These are phyloP conservation scores for Neurospora sp. DNA, from an alignment of 2,329 filamentous ascomycete species.

Conservation along the genomic window DNA sequence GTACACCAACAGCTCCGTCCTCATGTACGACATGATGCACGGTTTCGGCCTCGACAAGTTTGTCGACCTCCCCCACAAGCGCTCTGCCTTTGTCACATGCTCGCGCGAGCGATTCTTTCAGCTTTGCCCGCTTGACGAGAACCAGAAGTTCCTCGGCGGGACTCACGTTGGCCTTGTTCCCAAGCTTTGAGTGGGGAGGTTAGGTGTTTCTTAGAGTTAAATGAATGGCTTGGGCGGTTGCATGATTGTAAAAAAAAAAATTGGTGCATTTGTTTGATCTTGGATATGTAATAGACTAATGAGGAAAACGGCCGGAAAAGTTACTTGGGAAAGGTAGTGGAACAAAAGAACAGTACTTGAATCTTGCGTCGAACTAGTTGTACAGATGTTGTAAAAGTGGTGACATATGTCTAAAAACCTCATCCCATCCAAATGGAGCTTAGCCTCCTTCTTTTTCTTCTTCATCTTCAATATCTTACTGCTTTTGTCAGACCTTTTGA, in stretches of 20 bases:
- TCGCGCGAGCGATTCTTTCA: constrained; percentile 62
- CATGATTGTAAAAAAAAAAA: background rate
- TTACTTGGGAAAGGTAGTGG: background rate
- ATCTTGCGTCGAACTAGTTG: background rate
- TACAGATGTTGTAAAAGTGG: background rate
- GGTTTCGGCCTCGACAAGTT: constrained; percentile 64
- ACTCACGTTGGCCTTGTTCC: constrained; percentile 43
- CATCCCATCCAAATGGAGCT: too few species aligned
- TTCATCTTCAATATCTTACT: too few species aligned
- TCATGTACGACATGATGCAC: constrained; percentile 66
- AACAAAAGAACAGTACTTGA: background rate
- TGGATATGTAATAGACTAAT: background rate
- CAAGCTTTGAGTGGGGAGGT: constrained; percentile 31
- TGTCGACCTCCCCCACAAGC: constrained; percentile 62
- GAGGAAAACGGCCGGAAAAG: background rate
- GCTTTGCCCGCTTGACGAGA: constrained; percentile 47
- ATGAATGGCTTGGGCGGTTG: background rate
- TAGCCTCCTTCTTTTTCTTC: too few species aligned
- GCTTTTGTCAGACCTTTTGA: too few species aligned
- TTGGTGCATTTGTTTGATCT: background rate
- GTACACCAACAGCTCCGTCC: constrained; percentile 56
- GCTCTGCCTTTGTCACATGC: constrained; percentile 56
- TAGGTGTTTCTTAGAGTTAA: background rate
- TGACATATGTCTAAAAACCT: background rate
- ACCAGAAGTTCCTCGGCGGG: constrained; percentile 44